A percentile compares a stretch with the other conserved stretches of the same genome.
Evolutionary conservation across 202 grass and related monocot genomes (phyloP).

Genomic region (Panicum hallii): DNA sequence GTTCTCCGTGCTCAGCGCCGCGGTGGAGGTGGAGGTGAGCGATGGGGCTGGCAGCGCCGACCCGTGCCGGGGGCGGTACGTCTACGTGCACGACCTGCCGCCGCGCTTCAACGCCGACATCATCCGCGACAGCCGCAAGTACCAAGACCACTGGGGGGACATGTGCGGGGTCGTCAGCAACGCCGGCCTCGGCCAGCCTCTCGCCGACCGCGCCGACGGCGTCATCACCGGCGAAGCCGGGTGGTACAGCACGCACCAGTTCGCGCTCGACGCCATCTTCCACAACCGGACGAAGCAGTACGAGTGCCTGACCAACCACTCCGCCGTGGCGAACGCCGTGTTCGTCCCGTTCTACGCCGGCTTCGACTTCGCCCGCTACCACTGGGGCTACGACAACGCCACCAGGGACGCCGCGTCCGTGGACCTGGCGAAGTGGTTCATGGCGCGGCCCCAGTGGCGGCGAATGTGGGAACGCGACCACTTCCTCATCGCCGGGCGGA

Average conservation of each 20-base stretch:
- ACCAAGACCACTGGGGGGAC: slow-evolving; percentile 56
- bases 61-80: slow-evolving; percentile 63
- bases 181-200: slow-evolving; percentile 60
- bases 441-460: slow-evolving; percentile 56
- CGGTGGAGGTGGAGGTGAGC: not conserved
- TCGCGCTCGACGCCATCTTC: slow-evolving; percentile 72
- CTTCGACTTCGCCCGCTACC: slow-evolving; percentile 69
- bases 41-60: slow-evolving; percentile 21
- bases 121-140: slow-evolving; percentile 60
- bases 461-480: slow-evolving; percentile 63
- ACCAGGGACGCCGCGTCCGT: slow-evolving; percentile 60
- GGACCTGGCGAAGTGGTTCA: slow-evolving; percentile 59
- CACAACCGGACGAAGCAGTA: slow-evolving; percentile 77
- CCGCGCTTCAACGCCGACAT: slow-evolving; percentile 71
- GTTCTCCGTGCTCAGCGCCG: slow-evolving; percentile 47
- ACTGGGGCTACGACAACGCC: slow-evolving; percentile 72
- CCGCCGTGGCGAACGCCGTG: slow-evolving; percentile 56
- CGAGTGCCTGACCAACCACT: slow-evolving; percentile 66
- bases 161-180: slow-evolving; percentile 73
- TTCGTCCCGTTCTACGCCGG: slow-evolving; percentile 84
- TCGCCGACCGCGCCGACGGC: slow-evolving; percentile 41
- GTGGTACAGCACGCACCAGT: slow-evolving; percentile 75
- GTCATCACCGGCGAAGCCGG: slow-evolving; percentile 57
- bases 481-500: slow-evolving; percentile 78
- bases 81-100: slow-evolving; percentile 74